Evolutionary conservation across 441 rosid genomes (phyloP).

Genomic region (Bruguiera hainesii): DNA sequence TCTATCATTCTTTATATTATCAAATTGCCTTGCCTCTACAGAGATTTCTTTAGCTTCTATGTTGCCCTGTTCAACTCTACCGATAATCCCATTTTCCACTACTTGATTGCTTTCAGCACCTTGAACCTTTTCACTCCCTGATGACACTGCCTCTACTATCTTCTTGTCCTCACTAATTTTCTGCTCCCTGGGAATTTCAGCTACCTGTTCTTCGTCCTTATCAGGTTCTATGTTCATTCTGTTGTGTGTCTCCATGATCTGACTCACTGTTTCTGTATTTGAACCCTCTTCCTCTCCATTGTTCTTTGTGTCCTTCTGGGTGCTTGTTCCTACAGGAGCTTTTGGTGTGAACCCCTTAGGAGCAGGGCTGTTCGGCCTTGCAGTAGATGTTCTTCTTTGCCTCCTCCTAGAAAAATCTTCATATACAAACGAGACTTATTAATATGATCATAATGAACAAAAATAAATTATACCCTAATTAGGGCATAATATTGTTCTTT

Average conservation of each 20-base stretch:
- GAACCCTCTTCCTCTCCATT: slow-evolving; percentile 42
- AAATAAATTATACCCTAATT: background rate
- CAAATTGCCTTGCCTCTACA: slow-evolving; percentile 20
- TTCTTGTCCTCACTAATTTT: slow-evolving; percentile 24
- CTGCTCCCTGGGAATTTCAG: slow-evolving; percentile 29
- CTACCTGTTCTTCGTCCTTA: slow-evolving; percentile 32
- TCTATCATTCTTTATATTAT: slow-evolving; percentile 18
- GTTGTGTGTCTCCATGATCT: slow-evolving; percentile 23
- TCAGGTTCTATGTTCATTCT: slow-evolving; percentile 30
- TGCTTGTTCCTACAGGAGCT: slow-evolving; percentile 39
- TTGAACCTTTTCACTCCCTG: slow-evolving; percentile 8
- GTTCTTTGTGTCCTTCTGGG: slow-evolving; percentile 39
- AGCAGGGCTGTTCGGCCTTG: slow-evolving; percentile 46
- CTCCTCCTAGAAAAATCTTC: slow-evolving; percentile 76
- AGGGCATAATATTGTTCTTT: background rate
- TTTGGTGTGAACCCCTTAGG: slow-evolving; percentile 48
- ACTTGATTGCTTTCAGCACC: slow-evolving; percentile 20
- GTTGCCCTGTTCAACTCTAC: slow-evolving; percentile 24
- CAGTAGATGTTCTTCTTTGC: slow-evolving; percentile 41
- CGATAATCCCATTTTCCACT: slow-evolving; percentile 33
- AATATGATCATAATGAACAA: background rate
- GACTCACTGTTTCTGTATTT: slow-evolving; percentile 27
- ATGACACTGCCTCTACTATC: slow-evolving; percentile 25
- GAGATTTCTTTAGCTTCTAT: slow-evolving; percentile 10
- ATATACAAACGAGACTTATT: background rate